Evolutionary conservation across 176 grass and related monocot genomes (phyloP).

Genomic region (Rhynchospora pubera): DNA sequence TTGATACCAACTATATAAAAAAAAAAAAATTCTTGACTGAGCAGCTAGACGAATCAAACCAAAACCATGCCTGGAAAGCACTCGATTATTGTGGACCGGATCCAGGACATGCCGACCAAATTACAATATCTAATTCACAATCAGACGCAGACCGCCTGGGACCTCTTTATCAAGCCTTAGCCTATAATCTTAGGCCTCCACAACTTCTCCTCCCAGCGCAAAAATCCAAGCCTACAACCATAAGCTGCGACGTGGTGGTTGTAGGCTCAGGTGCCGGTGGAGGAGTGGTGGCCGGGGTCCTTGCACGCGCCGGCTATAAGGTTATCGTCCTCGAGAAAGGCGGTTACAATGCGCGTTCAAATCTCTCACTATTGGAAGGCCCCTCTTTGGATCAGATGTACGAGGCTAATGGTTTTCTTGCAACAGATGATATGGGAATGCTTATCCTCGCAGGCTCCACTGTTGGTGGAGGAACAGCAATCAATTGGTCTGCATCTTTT

Average conservation of each 20-base stretch:
- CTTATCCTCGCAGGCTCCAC: slow-evolving; percentile 59
- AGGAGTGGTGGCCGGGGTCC: slow-evolving; percentile 64
- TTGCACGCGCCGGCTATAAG: slow-evolving; percentile 57
- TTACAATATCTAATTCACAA: slow-evolving; percentile 29
- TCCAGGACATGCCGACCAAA: not conserved
- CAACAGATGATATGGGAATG: slow-evolving; percentile 24
- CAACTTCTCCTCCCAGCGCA: slow-evolving; percentile 8
- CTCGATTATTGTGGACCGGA: slow-evolving; percentile 46
- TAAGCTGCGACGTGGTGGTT: slow-evolving; percentile 54
- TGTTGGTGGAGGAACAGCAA: slow-evolving; percentile 68
- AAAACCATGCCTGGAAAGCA: slow-evolving; percentile 64
- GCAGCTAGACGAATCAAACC: slow-evolving; percentile 54
- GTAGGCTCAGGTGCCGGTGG: slow-evolving; percentile 83
- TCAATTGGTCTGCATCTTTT: slow-evolving; percentile 85
- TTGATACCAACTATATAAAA: not conserved
- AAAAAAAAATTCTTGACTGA: not conserved
- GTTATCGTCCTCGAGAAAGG: slow-evolving; percentile 83
- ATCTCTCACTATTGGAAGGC: slow-evolving; percentile 55
- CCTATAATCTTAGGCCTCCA: slow-evolving; percentile 3
- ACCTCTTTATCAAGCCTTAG: slow-evolving; percentile 35
- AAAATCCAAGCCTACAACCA: slow-evolving; percentile 33
- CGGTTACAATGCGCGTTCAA: slow-evolving; percentile 47
- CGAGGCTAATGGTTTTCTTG: slow-evolving; percentile 48
- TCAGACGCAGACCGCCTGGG: slow-evolving; percentile 50
- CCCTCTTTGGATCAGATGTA: slow-evolving; percentile 62